Evolutionary conservation across 441 rosid genomes (phyloP), one percentile per base, ranked within the genome.

Genomic region (Omphalea diandra): DNA sequence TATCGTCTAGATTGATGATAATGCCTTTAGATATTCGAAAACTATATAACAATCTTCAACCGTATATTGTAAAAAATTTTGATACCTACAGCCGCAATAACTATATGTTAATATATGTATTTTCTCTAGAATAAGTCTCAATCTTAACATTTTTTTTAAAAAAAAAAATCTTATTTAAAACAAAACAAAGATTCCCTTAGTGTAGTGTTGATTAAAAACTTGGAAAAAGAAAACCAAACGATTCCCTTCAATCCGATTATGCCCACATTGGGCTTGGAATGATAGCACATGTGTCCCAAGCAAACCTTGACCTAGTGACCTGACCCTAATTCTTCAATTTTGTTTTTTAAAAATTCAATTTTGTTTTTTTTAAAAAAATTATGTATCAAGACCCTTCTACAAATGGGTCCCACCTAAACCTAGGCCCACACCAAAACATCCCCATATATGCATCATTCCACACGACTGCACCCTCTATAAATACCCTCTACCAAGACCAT

Each of bases 201-300:
- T 68, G 60, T 47, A 9, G 57, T 49, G 72, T 35, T 33, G 17
- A 56, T 44, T 27, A 46, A 59, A 50, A 41, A 22, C 38, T 35
- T 5, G 20, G 11, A 32, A 68, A 38, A 69, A 47, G 54, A 68
- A 46, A 17, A 35, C 11, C 59, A 27, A 50, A n/a, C 74, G 80
- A 83, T 80, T 83, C 85, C 64, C 52, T 59, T 76, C 80, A 71
- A 80, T 83, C 78, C 73, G 32, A 29, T 71, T 65, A 71, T 75
- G 75, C 67, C 73, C 75, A 56, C 71, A 40, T 57, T 12, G 9
- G 9, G 61, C 22, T 60, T 11, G n/a, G 7, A 62, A 43, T 66
- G 72, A 65, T 27, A 64, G 58, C 36, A 62, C 75, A 55, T 61
- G 63, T 73, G 66, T 59, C 31, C 76, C 61, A 53, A 36, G 35